Evolutionary conservation across 192 early-diverging fungal genomes (phyloP).

Genomic region (Coemansia guatemalensis): DNA sequence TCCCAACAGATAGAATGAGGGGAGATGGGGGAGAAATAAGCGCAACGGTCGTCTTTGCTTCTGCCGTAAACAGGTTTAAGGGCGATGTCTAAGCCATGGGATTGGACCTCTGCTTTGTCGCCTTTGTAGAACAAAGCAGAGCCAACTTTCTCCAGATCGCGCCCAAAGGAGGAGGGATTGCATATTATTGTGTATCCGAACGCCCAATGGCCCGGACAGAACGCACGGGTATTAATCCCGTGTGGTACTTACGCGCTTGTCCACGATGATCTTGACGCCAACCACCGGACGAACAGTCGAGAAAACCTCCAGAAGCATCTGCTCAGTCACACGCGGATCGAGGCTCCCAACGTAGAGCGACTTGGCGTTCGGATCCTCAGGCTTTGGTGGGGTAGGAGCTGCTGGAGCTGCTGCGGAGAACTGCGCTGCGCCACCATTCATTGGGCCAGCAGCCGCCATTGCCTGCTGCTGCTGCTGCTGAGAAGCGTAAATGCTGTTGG

Average conservation of each 20-base stretch:
- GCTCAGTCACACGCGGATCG: conserved; percentile 77
- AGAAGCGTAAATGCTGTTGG: conserved; percentile 32
- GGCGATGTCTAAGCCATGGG: not conserved
- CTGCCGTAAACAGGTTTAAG: not conserved
- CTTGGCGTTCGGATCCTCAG: conserved; percentile 50
- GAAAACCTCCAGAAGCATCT: conserved; percentile 74
- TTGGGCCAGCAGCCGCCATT: conserved; percentile 9
- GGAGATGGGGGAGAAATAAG: not conserved
- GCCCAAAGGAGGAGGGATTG: conserved; percentile 8
- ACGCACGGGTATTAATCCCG: not conserved
- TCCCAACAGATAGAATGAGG: not conserved
- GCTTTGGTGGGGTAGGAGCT: conserved; percentile 4
- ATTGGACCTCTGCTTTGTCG: not conserved
- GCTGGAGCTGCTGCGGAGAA: conserved; percentile 37
- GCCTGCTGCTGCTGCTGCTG: conserved; percentile 43
- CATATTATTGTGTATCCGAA: not conserved
- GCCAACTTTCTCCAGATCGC: not conserved
- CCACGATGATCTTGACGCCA: conserved; percentile 78
- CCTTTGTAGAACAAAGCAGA: not conserved
- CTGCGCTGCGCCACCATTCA: conserved; percentile 34
- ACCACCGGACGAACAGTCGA: conserved; percentile 60
- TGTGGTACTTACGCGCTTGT: conserved; percentile 60
- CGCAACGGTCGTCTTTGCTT: not conserved
- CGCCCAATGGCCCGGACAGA: not conserved
- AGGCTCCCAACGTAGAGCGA: conserved; percentile 86